Evolutionary conservation across 2,329 filamentous ascomycete genomes (phyloP).

Genomic region (Aspergillus spinulosporus): DNA sequence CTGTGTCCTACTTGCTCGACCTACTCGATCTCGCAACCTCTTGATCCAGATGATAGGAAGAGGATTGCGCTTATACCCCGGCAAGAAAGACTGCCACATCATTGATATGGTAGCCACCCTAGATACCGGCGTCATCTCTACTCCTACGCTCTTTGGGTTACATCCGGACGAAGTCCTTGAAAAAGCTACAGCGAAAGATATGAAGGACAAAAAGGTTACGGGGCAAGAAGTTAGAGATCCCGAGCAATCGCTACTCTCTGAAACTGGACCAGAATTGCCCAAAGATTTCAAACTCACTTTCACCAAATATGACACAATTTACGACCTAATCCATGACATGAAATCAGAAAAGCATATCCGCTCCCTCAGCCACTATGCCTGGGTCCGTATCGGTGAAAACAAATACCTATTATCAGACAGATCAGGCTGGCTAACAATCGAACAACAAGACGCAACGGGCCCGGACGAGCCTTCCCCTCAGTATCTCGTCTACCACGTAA

Average conservation of each 20-base stretch:
- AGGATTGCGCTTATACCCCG: conserved; percentile 78
- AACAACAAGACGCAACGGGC: conserved; percentile 25
- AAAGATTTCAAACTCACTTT: conserved; percentile 65
- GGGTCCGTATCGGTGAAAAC: conserved; percentile 74
- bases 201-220: conserved; percentile 52
- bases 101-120: conserved; percentile 94
- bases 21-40: conserved; percentile 88
- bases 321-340: conserved; percentile 82
- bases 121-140: conserved; percentile 80
- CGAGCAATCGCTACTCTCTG: neutral
- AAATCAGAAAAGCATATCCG: conserved; percentile 77
- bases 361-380: conserved; percentile 70
- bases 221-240: conserved; percentile 40
- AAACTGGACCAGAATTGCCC: conserved; percentile 24
- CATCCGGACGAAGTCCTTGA: conserved; percentile 77
- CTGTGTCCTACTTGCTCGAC: conserved; percentile 82
- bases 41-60: conserved; percentile 97
- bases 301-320: conserved; percentile 88
- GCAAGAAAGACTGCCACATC: conserved; percentile 86
- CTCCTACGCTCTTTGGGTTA: conserved; percentile 88
- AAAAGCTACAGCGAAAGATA: conserved; percentile 61
- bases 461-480: conserved; percentile 10
- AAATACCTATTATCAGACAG: conserved; percentile 70
- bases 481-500: conserved; percentile 38
- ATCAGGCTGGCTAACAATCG: conserved; percentile 61